Evolutionary conservation across 306 rosid genomes (phyloP).

Genomic region (Fagus sylvatica): DNA sequence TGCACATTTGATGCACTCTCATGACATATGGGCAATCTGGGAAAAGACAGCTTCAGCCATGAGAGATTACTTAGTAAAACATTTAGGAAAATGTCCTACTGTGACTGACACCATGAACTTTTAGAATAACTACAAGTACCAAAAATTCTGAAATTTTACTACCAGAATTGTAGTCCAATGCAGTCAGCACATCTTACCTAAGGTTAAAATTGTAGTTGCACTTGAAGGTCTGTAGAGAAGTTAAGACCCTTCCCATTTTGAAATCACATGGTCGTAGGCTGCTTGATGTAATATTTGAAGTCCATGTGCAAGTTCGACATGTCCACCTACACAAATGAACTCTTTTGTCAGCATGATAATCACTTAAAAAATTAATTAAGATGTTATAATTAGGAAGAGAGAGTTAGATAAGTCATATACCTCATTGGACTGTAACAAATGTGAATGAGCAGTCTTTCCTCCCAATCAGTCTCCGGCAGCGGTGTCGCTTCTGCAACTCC

Average conservation of each 20-base stretch:
- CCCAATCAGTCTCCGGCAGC: slow-evolving; percentile 45
- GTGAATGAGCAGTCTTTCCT: slow-evolving; percentile 80
- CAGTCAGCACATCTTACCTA: slow-evolving; percentile 42
- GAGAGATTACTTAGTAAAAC: slow-evolving; percentile 11
- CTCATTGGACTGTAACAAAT: slow-evolving; percentile 83
- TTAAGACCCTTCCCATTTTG: slow-evolving; percentile 79
- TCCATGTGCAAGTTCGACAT: slow-evolving; percentile 68
- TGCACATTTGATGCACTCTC: slow-evolving; percentile 55
- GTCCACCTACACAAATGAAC: slow-evolving; percentile 65
- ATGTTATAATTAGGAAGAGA: background rate
- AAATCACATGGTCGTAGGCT: slow-evolving; percentile 90
- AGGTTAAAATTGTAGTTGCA: slow-evolving; percentile 74
- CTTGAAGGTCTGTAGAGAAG: slow-evolving; percentile 70
- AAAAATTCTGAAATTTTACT: background rate
- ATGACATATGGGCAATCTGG: slow-evolving; percentile 65
- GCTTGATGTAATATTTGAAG: slow-evolving; percentile 74
- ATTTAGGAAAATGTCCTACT: background rate
- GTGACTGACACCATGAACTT: background rate
- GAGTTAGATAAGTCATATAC: slow-evolving; percentile 31
- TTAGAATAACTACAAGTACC: background rate
- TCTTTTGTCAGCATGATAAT: slow-evolving; percentile 21
- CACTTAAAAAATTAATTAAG: background rate
- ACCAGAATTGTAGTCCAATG: background rate
- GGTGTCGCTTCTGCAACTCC: slow-evolving; percentile 82
- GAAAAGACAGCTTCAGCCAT: slow-evolving; percentile 25